A percentile compares a stretch with the other conserved stretches of the same genome.
Conservation (phyloP, 2,329 filamentous ascomycete species). For the Onygena corvina region DNA sequence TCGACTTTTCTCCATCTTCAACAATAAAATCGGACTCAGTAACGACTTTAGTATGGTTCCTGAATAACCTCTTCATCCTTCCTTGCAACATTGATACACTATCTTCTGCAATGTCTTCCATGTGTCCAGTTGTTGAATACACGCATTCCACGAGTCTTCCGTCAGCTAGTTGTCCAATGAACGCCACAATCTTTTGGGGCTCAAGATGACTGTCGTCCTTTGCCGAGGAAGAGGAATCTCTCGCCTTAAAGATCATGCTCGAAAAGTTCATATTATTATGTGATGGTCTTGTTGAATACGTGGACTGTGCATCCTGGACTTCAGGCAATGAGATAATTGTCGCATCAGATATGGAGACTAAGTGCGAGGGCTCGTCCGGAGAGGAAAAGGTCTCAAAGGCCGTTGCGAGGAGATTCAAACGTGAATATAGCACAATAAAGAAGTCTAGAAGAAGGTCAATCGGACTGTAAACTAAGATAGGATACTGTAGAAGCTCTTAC, state of each 20-base stretch:
- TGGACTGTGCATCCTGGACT: not conserved
- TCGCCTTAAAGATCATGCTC: not conserved
- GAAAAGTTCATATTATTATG: slow-evolving; percentile 1
- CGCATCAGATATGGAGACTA: slow-evolving; percentile 24
- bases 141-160: slow-evolving; percentile 1
- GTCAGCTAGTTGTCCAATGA: slow-evolving; percentile 8
- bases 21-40: slow-evolving; percentile 26
- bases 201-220: not conserved
- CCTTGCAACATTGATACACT: slow-evolving; percentile 5
- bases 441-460: slow-evolving; percentile 21
- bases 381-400: slow-evolving; percentile 24
- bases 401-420: slow-evolving; percentile 25
- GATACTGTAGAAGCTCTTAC: slow-evolving; percentile 20
- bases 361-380: slow-evolving; percentile 17
- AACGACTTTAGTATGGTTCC: not conserved
- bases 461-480: not conserved
- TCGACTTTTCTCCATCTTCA: slow-evolving; percentile 26
- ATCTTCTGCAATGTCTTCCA: not conserved
- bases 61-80: not conserved
- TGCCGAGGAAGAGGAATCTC: not conserved
- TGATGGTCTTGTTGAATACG: not conserved
- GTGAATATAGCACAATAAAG: slow-evolving; percentile 32
- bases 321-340: slow-evolving; percentile 24
- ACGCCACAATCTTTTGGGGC: not conserved
- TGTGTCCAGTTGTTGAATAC: not conserved